A percentile compares a stretch with the other conserved stretches of the same genome.
Evolutionary conservation across 495 filamentous ascomycete genomes (phyloP).

Genomic region (Penicillium waksmanii): DNA sequence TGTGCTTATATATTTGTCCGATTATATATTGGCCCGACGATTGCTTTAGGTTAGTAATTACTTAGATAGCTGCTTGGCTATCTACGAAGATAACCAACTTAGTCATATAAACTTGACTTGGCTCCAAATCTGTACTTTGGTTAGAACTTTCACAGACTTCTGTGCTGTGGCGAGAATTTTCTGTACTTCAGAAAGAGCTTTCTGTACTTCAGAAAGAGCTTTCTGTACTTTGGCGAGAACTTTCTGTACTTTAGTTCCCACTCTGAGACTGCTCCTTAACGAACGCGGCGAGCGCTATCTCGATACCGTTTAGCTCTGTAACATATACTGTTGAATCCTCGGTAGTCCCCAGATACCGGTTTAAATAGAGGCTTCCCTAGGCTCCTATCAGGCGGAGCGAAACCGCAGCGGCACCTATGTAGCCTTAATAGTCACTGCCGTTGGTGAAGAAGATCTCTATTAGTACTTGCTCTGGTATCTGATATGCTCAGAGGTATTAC

Average conservation of each 20-base stretch:
- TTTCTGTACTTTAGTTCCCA: neutral
- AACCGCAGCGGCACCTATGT: too few species aligned
- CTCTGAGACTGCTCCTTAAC: neutral
- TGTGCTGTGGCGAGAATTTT: too few species aligned
- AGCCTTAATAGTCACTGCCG: too few species aligned
- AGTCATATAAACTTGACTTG: neutral
- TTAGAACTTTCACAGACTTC: too few species aligned
- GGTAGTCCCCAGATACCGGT: neutral
- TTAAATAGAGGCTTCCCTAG: neutral
- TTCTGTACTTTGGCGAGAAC: neutral
- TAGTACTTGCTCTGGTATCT: too few species aligned
- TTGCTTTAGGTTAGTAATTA: conserved; percentile 11
- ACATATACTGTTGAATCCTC: neutral
- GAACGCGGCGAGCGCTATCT: neutral
- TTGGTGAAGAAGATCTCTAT: too few species aligned
- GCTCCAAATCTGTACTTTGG: neutral
- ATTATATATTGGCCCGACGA: conserved; percentile 18
- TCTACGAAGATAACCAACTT: conserved; percentile 16
- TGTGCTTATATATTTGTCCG: neutral
- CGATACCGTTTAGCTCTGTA: neutral
- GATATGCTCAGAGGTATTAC: too few species aligned
- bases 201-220: too few species aligned
- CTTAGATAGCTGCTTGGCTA: conserved; percentile 19
- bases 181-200: too few species aligned
- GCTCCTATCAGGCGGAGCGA: neutral